phyloP scores from a whole-genome alignment of 1,139 yeast species.

The Yamadazyma buinensis region DNA sequence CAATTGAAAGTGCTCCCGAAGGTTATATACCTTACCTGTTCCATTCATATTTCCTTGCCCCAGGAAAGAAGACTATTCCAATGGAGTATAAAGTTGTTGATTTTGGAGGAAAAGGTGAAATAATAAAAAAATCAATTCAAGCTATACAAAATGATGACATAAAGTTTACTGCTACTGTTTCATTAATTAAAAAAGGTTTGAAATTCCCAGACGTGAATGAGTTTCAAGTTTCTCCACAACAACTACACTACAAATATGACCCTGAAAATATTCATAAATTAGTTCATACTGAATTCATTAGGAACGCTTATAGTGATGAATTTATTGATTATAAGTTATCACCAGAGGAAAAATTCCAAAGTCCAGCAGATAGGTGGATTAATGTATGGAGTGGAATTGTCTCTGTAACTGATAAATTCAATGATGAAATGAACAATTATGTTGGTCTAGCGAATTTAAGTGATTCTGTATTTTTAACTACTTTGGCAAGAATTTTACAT shows the following conservation, averaged over 20 bases:
- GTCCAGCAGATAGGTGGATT: constrained; percentile 40
- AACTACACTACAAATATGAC: constrained; percentile 23
- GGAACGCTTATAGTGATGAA: constrained; percentile 39
- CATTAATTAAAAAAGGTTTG: constrained; percentile 16
- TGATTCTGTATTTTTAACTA: constrained; percentile 41
- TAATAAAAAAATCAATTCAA: constrained; percentile 24
- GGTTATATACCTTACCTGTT: constrained; percentile 33
- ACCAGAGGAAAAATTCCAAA: constrained; percentile 32
- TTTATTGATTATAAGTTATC: constrained; percentile 27
- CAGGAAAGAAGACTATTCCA: constrained; percentile 48
- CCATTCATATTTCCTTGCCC: constrained; percentile 38
- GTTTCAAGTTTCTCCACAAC: constrained; percentile 19
- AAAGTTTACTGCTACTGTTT: constrained; percentile 29
- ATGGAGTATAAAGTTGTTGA: constrained; percentile 58
- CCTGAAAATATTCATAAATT: constrained; percentile 27
- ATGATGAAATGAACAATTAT: constrained; percentile 29
- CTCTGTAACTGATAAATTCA: constrained; percentile 23
- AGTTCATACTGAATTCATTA: constrained; percentile 37
- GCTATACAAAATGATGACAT: constrained; percentile 28
- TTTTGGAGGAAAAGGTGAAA: constrained; percentile 34
- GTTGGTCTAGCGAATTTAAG: constrained; percentile 40
- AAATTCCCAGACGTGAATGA: not conserved
- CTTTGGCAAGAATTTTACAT: constrained; percentile 41
- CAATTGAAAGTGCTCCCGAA: constrained; percentile 37
- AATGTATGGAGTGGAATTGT: constrained; percentile 37